Conservation (phyloP, 2,329 filamentous ascomycete species). For the Aureobasidium pullulans region DNA sequence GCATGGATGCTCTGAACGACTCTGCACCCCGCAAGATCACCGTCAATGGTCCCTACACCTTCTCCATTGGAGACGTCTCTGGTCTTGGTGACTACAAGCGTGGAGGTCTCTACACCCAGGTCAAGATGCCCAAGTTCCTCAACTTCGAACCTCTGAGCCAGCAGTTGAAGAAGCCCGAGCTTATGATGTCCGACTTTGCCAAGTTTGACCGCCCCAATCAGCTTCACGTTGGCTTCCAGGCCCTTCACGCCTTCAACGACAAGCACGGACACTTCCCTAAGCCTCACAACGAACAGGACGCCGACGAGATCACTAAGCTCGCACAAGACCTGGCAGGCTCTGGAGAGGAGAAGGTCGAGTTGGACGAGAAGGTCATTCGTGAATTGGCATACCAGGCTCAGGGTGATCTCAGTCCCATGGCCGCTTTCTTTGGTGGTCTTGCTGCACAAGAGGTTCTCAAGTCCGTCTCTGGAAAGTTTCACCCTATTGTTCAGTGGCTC, state of each 20-base stretch:
- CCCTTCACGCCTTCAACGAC: slow-evolving; percentile 77
- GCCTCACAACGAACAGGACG: slow-evolving; percentile 79
- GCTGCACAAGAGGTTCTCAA: slow-evolving; percentile 93
- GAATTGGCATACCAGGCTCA: slow-evolving; percentile 92
- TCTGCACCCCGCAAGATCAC: slow-evolving; percentile 81
- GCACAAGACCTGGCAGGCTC: slow-evolving; percentile 64
- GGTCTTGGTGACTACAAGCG: slow-evolving; percentile 78
- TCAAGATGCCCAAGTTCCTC: slow-evolving; percentile 95
- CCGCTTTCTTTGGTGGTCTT: slow-evolving; percentile 89
- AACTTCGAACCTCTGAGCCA: slow-evolving; percentile 76
- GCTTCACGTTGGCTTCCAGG: slow-evolving; percentile 86
- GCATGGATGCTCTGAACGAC: slow-evolving; percentile 82
- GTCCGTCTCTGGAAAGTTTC: slow-evolving; percentile 94
- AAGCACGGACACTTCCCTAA: slow-evolving; percentile 67
- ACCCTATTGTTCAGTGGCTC: slow-evolving; percentile 90
- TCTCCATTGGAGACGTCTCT: slow-evolving; percentile 90
- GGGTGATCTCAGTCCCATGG: slow-evolving; percentile 85
- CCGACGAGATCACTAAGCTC: slow-evolving; percentile 65
- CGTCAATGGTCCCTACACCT: slow-evolving; percentile 92
- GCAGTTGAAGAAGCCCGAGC: slow-evolving; percentile 78
- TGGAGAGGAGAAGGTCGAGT: slow-evolving; percentile 64
- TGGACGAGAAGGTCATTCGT: slow-evolving; percentile 86
- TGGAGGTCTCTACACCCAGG: slow-evolving; percentile 86
- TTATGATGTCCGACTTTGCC: slow-evolving; percentile 89
- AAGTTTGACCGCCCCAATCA: slow-evolving; percentile 95